Conservation (phyloP, 108 stramenopile species). For the Cyclotella choctawhatcheeana region DNA sequence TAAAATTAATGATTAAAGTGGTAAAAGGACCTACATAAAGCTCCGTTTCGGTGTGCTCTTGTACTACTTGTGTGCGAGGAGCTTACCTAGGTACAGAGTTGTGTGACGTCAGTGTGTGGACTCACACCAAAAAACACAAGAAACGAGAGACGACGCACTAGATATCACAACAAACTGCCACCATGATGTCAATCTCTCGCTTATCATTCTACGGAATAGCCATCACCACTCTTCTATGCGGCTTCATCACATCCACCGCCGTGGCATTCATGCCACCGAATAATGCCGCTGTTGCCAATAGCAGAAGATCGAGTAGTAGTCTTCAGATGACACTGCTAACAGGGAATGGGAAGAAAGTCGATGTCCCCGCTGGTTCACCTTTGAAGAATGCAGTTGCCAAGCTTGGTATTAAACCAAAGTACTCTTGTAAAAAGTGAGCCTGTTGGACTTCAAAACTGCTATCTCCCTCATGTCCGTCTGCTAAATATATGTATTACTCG, state of each 20-base stretch:
- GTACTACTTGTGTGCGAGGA: no score
- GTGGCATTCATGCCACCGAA: constrained; percentile 11
- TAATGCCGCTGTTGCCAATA: no score
- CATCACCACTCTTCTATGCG: background rate
- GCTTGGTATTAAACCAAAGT: constrained; percentile 86
- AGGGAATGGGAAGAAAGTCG: constrained; percentile 71
- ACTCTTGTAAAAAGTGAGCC: constrained; percentile 82
- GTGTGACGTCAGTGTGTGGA: no score
- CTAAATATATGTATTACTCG: background rate
- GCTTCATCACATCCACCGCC: constrained; percentile 4
- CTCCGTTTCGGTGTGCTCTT: no score
- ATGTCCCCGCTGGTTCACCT: constrained; percentile 71
- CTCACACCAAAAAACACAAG: no score
- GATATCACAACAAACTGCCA: no score
- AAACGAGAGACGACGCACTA: no score
- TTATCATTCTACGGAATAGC: constrained; percentile 1
- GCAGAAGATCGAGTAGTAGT: background rate
- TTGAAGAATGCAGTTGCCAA: constrained; percentile 65
- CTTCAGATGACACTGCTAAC: constrained; percentile 79
- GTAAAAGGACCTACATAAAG: no score
- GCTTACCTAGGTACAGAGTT: no score
- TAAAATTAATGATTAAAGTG: no score
- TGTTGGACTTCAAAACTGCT: background rate
- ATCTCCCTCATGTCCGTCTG: constrained; percentile 11
- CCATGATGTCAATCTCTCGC: constrained; percentile 1